Evolutionary conservation across 768 basidiomycete species (phyloP).

Genomic region (Candolleomyces eurysporus): DNA sequence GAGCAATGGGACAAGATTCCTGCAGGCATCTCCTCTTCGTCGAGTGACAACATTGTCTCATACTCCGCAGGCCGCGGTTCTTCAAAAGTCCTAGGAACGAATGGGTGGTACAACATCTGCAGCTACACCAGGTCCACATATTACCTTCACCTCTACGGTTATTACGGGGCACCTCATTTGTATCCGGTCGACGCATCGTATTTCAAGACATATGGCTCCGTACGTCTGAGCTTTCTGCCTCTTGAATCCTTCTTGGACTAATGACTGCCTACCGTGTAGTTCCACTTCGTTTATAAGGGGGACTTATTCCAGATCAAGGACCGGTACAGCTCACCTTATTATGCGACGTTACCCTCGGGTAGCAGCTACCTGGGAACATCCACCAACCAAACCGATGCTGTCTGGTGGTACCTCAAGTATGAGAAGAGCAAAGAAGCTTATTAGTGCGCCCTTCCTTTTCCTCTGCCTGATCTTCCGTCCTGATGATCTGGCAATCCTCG

Average conservation of each 20-base stretch:
- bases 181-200: not conserved
- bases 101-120: not conserved
- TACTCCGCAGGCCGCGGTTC: not conserved
- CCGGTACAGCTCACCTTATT: not conserved
- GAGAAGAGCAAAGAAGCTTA: not conserved
- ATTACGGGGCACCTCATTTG: not conserved
- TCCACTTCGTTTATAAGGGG: not conserved
- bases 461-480: not conserved
- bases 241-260: not conserved
- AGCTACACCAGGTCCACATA: not conserved
- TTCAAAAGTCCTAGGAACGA: not conserved
- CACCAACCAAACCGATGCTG: too few species aligned
- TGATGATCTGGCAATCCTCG: not conserved
- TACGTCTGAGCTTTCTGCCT: not conserved
- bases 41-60: not conserved
- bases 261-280: not conserved
- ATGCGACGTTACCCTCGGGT: not conserved
- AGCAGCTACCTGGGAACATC: too few species aligned
- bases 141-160: not conserved
- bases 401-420: not conserved
- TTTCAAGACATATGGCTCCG: not conserved
- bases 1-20: not conserved
- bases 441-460: not conserved
- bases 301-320: not conserved
- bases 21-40: not conserved